Conservation (phyloP, 140 eudicot species). For the Senecio squalidus region DNA sequence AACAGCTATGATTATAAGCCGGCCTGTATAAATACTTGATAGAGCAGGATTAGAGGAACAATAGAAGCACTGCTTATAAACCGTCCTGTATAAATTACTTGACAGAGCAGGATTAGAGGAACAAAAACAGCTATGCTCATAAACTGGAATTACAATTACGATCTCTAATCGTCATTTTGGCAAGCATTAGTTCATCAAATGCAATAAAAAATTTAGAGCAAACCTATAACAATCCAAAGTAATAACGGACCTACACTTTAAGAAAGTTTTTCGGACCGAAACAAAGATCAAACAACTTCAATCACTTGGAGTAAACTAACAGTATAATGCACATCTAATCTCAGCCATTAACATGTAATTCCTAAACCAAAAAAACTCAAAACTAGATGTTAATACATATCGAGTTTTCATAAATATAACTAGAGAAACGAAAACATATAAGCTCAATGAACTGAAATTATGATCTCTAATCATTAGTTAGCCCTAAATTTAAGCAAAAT, state of each 20-base stretch:
- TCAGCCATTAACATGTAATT: too few species aligned
- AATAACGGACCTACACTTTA: neutral
- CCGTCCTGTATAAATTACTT: too few species aligned
- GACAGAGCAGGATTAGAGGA: neutral
- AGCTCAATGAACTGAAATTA: neutral
- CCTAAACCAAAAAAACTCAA: too few species aligned
- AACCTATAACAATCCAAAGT: neutral
- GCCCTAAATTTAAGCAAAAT: neutral
- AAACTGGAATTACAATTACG: slow-evolving; percentile 3
- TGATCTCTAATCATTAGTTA: neutral
- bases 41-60: too few species aligned
- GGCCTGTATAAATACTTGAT: too few species aligned
- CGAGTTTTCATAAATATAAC: neutral
- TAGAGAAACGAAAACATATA: neutral
- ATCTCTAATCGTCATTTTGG: neutral
- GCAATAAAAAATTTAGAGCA: neutral
- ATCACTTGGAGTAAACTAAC: too few species aligned
- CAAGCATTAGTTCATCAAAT: slow-evolving; percentile 1
- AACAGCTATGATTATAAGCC: too few species aligned
- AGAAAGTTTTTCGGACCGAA: too few species aligned
- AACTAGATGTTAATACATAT: too few species aligned
- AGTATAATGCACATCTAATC: too few species aligned
- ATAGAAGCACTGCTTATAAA: too few species aligned
- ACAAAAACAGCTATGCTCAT: neutral
- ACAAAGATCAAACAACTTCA: too few species aligned